These are phyloP conservation scores for Pleurostoma richardsiae DNA, from an alignment of 2,329 filamentous ascomycete genomes.

Conservation along the genomic window DNA sequence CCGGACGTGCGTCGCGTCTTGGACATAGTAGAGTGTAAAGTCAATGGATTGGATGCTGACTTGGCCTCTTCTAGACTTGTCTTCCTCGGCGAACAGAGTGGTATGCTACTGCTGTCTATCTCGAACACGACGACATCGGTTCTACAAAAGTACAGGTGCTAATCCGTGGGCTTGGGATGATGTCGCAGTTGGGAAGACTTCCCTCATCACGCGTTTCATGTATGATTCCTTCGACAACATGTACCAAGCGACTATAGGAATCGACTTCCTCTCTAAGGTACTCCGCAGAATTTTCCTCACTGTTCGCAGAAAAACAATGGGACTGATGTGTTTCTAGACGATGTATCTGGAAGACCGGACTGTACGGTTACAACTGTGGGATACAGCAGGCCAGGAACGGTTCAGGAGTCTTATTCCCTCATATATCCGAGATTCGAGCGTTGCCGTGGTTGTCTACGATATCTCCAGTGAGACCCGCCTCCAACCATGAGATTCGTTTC, in stretches of 20 bases:
- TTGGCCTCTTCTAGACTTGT: constrained; percentile 62
- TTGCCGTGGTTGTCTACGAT: constrained; percentile 98
- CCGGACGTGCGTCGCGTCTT: constrained; percentile 7
- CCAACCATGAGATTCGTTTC: no score
- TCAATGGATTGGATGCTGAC: neutral
- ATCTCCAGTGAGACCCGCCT: constrained; percentile 65
- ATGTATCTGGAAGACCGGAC: constrained; percentile 99
- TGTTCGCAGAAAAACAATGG: neutral
- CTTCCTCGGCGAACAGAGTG: constrained; percentile 96
- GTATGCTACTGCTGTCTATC: constrained; percentile 47
- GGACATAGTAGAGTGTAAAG: no score
- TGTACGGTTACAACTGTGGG: constrained; percentile 95
- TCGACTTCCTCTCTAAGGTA: constrained; percentile 98
- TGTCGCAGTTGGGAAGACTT: constrained; percentile 90
- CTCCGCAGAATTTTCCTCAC: constrained; percentile 8
- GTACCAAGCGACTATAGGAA: constrained; percentile 98
- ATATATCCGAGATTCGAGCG: constrained; percentile 96
- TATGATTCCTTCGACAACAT: constrained; percentile 99
- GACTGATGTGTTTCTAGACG: constrained; percentile 51
- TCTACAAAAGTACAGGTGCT: neutral
- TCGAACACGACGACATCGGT: no score
- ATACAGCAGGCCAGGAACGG: constrained; percentile 94
- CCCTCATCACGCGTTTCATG: constrained; percentile 98
- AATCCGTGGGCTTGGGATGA: neutral
- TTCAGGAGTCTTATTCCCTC: constrained; percentile 97